These are phyloP conservation scores for Globisporangium emineosum DNA, from an alignment of 352 stramenopile genomes.

Conservation along the genomic window DNA sequence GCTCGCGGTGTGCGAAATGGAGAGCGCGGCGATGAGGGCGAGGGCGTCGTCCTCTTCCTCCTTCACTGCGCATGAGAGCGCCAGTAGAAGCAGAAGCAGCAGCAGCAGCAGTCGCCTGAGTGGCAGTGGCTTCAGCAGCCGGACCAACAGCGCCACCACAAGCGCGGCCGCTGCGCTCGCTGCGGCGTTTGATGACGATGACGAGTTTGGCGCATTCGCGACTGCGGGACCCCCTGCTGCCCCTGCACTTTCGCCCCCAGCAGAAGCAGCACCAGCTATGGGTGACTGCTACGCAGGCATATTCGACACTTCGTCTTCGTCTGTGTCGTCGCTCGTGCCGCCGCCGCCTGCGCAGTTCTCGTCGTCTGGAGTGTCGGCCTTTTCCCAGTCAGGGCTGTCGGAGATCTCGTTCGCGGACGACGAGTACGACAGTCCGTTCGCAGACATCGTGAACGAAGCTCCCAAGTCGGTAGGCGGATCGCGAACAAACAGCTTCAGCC, in stretches of 20 bases:
- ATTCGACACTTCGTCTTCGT: constrained; percentile 27
- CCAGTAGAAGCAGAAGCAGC: not conserved
- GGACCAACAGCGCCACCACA: not conserved
- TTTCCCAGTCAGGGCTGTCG: constrained; percentile 9
- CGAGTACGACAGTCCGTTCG: constrained; percentile 23
- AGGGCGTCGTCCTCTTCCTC: not conserved
- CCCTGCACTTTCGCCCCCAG: constrained; percentile 9
- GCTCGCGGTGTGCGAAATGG: not conserved
- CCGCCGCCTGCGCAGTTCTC: constrained; percentile 2
- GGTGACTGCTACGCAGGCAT: constrained; percentile 36
- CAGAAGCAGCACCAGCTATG: constrained; percentile 5
- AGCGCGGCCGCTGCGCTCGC: not conserved
- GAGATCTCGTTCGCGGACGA: constrained; percentile 16
- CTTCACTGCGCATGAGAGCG: not conserved
- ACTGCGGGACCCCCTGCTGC: constrained; percentile 23
- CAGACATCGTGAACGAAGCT: constrained; percentile 19
- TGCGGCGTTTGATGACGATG: constrained; percentile 17
- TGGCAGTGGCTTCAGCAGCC: not conserved
- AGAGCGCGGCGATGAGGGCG: not conserved
- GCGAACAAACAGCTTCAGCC: constrained; percentile 11
- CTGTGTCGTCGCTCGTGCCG: constrained; percentile 15
- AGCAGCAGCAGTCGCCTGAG: not conserved
- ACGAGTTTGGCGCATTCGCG: constrained; percentile 43
- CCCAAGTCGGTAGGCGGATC: constrained; percentile 6
- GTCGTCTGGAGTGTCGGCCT: not conserved